These are phyloP conservation scores for Medakamo hakoo DNA, from an alignment of 139 green algal genomes.

Conservation along the genomic window DNA sequence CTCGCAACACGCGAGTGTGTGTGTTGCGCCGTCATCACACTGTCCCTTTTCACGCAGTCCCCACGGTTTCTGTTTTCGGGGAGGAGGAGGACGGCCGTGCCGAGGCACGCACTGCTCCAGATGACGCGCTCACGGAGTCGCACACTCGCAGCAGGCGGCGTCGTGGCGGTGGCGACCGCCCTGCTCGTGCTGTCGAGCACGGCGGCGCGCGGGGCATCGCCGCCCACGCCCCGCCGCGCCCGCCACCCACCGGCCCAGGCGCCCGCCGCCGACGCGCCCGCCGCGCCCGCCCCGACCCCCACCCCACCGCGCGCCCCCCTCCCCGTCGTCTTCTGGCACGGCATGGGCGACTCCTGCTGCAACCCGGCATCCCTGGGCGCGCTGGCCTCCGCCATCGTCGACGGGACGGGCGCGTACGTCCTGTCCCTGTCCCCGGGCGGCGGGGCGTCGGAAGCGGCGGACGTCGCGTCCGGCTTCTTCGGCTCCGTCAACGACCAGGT, in stretches of 20 bases:
- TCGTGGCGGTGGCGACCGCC: too few species aligned
- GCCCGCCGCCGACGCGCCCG: background rate
- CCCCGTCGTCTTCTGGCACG: slow-evolving; percentile 53
- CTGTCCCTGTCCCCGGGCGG: slow-evolving; percentile 46
- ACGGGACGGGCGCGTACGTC: slow-evolving; percentile 39
- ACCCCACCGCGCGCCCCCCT: slow-evolving; percentile 1
- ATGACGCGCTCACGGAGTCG: too few species aligned
- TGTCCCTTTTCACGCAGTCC: too few species aligned
- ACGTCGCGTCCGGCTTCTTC: slow-evolving; percentile 40
- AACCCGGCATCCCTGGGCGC: slow-evolving; percentile 23
- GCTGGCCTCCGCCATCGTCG: slow-evolving; percentile 26
- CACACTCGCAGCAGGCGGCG: too few species aligned
- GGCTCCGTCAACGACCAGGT: slow-evolving; percentile 61
- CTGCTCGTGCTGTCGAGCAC: too few species aligned
- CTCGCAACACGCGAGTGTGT: too few species aligned
- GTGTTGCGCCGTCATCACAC: too few species aligned
- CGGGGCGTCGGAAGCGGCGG: slow-evolving; percentile 6
- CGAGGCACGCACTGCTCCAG: too few species aligned
- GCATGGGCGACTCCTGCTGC: slow-evolving; percentile 60
- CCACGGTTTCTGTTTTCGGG: too few species aligned
- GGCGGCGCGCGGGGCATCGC: too few species aligned
- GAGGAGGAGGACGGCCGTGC: too few species aligned
- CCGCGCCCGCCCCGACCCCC: slow-evolving; percentile 15
- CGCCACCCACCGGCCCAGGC: background rate
- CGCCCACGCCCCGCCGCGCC: too few species aligned